Evolutionary conservation across 1,284 basidiomycete species (phyloP).

Genomic region (Marasmius sp.): DNA sequence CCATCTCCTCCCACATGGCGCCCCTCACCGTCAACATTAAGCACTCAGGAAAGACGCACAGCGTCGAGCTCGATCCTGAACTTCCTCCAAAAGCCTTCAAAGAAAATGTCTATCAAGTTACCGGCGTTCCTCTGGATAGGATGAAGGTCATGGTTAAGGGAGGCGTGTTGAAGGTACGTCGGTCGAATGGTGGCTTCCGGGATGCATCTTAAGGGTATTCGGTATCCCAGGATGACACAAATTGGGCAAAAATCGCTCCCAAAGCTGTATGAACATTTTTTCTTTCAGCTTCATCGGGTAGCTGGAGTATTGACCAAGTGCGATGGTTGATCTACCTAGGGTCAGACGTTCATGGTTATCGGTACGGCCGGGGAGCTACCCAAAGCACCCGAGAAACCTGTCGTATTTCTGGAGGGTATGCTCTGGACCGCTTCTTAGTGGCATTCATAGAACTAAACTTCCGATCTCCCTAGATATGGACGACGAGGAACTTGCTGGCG

Average conservation of each 20-base stretch:
- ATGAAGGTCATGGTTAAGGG: slow-evolving; percentile 99
- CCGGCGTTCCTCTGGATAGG: slow-evolving; percentile 85
- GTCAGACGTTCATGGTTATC: slow-evolving; percentile 84
- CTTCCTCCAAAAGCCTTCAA: slow-evolving; percentile 78
- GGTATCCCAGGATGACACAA: slow-evolving; percentile 72
- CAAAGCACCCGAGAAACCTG: slow-evolving; percentile 76
- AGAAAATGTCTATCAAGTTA: slow-evolving; percentile 75
- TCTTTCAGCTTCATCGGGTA: not conserved
- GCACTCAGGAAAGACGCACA: slow-evolving; percentile 83
- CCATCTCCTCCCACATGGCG: slow-evolving; percentile 44
- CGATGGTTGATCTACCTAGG: slow-evolving; percentile 36
- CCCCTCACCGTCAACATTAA: slow-evolving; percentile 80
- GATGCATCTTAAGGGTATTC: not conserved
- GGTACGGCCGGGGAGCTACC: slow-evolving; percentile 92
- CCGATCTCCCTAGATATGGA: slow-evolving; percentile 69
- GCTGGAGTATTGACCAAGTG: not conserved
- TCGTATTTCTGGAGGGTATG: slow-evolving; percentile 80
- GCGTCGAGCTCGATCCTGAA: slow-evolving; percentile 66
- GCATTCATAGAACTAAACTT: slow-evolving; percentile 3
- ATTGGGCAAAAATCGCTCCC: slow-evolving; percentile 80
- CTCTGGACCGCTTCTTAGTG: not conserved
- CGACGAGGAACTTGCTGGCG: slow-evolving; percentile 77
- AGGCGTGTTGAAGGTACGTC: slow-evolving; percentile 79
- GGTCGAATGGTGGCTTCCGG: not conserved
- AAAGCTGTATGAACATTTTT: slow-evolving; percentile 59